These are phyloP conservation scores for Epicoccum sorghinum DNA, from an alignment of 2,329 filamentous ascomycete genomes.

Conservation along the genomic window DNA sequence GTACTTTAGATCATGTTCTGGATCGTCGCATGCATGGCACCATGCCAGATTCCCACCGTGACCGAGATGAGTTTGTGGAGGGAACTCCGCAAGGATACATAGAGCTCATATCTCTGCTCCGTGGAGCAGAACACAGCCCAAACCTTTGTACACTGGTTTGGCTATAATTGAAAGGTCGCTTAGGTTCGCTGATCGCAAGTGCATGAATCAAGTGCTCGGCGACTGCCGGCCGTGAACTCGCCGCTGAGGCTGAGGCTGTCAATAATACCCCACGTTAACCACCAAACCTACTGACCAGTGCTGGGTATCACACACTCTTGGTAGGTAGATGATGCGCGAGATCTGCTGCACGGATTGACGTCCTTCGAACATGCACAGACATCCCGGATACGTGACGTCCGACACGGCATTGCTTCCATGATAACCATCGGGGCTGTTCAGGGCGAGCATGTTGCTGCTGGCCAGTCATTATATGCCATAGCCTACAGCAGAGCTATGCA, in stretches of 20 bases:
- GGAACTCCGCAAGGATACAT: neutral
- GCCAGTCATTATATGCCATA: neutral
- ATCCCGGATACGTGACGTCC: neutral
- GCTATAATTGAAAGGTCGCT: neutral
- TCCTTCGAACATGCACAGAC: conserved; percentile 8
- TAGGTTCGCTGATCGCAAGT: conserved; percentile 2
- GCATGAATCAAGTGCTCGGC: conserved; percentile 3
- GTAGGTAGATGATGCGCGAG: neutral
- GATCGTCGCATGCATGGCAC: conserved; percentile 2
- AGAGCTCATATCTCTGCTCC: neutral
- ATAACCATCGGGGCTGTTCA: neutral
- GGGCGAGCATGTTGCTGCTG: neutral
- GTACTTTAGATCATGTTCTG: conserved; percentile 8
- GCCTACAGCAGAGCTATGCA: neutral
- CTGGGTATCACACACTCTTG: neutral
- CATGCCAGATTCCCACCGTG: neutral
- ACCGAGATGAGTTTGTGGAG: conserved; percentile 1
- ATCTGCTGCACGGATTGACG: conserved; percentile 1
- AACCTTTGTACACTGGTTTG: neutral
- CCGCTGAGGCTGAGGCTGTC: neutral
- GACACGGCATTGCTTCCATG: too few relatives aligned
- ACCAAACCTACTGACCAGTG: neutral
- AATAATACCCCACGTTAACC: conserved; percentile 1
- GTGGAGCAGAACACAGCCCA: neutral
- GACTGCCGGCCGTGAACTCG: conserved; percentile 15